A percentile compares a stretch with the other conserved stretches of the same genome.
phyloP scores from a whole-genome alignment of 495 filamentous ascomycete species.

The Podospora comata region DNA sequence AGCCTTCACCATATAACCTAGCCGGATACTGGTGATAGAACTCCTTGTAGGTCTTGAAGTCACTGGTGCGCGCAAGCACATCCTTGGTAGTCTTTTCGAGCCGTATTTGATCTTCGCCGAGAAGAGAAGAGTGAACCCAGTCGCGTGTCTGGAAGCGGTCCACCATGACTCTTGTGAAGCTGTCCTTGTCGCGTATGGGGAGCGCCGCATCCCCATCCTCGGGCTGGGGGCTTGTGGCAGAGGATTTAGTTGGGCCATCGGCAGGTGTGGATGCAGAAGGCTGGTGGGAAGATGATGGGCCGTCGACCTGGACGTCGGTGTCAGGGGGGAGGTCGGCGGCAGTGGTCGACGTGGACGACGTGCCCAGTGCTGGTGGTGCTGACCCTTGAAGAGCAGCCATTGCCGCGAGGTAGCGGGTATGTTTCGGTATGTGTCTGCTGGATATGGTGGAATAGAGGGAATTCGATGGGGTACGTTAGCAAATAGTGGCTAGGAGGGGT shows the following conservation, averaged over 20 bases:
- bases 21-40: conserved; percentile 45
- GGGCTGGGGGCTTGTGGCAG: conserved; percentile 29
- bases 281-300: conserved; percentile 20
- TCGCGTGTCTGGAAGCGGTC: conserved; percentile 79
- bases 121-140: conserved; percentile 61
- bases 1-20: conserved; percentile 68
- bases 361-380: conserved; percentile 12
- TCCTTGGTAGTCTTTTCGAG: conserved; percentile 41
- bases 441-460: not conserved
- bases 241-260: conserved; percentile 32
- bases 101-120: conserved; percentile 45
- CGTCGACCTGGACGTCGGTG: conserved; percentile 13
- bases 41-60: conserved; percentile 55
- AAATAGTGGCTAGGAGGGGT: not conserved
- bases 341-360: conserved; percentile 15
- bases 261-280: conserved; percentile 23
- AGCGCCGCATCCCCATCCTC: conserved; percentile 6
- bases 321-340: conserved; percentile 2
- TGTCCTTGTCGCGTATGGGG: conserved; percentile 44
- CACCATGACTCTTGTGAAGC: conserved; percentile 58
- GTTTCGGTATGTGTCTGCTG: not conserved
- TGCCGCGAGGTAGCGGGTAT: not conserved
- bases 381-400: conserved; percentile 35
- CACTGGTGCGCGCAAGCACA: conserved; percentile 38
- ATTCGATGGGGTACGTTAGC: not conserved